Base-by-base conservation (phyloP, 2,329 filamentous ascomycete genomes). In the Colletotrichum lentis region DNA sequence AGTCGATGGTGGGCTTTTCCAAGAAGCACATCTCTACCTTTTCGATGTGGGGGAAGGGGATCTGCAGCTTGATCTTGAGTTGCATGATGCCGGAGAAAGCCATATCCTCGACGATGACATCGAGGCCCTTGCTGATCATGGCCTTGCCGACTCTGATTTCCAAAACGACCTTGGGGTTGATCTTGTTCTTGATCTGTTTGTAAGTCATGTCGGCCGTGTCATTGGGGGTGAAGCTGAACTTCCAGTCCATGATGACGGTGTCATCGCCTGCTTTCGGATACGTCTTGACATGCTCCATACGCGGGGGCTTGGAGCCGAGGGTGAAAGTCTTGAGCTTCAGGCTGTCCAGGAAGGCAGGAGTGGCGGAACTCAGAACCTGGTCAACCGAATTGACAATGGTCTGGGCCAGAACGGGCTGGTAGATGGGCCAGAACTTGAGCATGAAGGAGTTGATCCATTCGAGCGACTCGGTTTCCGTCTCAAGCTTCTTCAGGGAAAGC, bases 371-470 rank as follows among this genome's bases (percentile, higher is more conserved):
- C 64, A 99, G 84, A 58, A 99, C 94, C 82, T 98, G 96, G 75
- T 99, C 96, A 55, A 98, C 96, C 0, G 94, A 94, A 77, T 90
- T 93, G 80, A 98, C 92, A 74, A 99, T 91, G 24, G 93, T 96
- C 73, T 96, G 89, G 69, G 94, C 95, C 14, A 99, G 87, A 11
- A 98, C 93, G 1, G 96, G 96, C 63, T 96, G 93, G 77, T 97
- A 98, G 75, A 99, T 99, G 70, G 96, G 96, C 96, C 96, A 99
- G 82, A 99, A 99, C 78, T 99, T 99, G 81, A 96, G 89, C 74
- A 99, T 78, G 82, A 99, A 99, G 73, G 93, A 97, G 84, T 99
- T 99, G 79, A 99, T 98, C 96, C 96, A 99, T 79, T 99, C 96
- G 56, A 99, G 84, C 64, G 92, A 96, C 80, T 99, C 96, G 31